phyloP scores from a whole-genome alignment of 805 yeast genomes.

The Isabelozyma heimii region DNA sequence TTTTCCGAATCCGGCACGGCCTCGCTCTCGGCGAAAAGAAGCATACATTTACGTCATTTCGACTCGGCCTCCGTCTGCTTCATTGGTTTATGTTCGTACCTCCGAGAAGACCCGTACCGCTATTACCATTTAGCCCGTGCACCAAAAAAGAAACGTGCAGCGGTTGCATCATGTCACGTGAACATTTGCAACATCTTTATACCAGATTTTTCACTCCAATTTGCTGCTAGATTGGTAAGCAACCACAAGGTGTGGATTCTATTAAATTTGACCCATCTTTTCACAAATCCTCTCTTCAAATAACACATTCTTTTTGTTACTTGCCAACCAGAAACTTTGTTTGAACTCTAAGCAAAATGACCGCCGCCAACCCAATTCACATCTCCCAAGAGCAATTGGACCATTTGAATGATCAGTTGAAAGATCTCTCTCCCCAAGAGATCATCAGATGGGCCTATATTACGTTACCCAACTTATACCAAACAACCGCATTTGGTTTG shows the following conservation, averaged over 20 bases:
- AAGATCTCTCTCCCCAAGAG: conserved; percentile 61
- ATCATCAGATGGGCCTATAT: conserved; percentile 77
- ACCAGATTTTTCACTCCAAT: not conserved
- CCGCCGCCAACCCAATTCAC: conserved; percentile 2
- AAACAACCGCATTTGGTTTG: conserved; percentile 93
- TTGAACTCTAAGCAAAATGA: not conserved
- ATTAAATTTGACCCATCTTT: not conserved
- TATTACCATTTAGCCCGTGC: not conserved
- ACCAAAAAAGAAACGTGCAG: not conserved
- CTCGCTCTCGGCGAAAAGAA: too few species aligned
- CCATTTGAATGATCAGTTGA: conserved; percentile 63
- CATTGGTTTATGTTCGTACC: not conserved
- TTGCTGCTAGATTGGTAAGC: not conserved
- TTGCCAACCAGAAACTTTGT: not conserved
- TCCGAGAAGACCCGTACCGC: not conserved
- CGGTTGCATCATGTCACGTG: not conserved
- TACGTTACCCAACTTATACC: conserved; percentile 81
- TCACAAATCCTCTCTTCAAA: not conserved
- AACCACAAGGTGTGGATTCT: not conserved
- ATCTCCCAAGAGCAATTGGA: conserved; percentile 54
- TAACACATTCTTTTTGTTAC: not conserved
- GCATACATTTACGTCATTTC: too few species aligned
- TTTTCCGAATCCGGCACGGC: too few species aligned
- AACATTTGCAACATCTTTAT: not conserved
- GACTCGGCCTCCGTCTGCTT: too few species aligned